phyloP scores from a whole-genome alignment of 768 basidiomycete genomes.

The Trametes cubensis region DNA sequence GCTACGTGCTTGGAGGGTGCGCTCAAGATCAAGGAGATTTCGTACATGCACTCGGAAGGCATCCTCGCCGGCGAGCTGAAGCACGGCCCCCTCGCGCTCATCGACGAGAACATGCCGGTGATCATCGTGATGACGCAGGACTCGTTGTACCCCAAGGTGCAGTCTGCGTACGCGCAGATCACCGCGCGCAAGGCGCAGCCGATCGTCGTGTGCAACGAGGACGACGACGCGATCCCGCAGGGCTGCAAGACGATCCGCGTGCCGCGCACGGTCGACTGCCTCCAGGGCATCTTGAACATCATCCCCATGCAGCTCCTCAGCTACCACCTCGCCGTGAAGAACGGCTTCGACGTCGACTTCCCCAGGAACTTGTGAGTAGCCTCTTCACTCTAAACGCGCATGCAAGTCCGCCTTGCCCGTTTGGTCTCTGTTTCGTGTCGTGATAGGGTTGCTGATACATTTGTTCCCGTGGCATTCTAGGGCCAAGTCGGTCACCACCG shows the following conservation, averaged over 20 bases:
- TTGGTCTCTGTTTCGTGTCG: not conserved
- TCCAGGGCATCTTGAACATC: slow-evolving; percentile 96
- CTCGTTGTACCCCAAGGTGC: slow-evolving; percentile 97
- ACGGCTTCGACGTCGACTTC: slow-evolving; percentile 98
- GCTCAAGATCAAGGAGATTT: slow-evolving; percentile 99
- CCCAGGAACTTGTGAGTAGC: slow-evolving; percentile 85
- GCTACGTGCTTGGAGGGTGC: slow-evolving; percentile 98
- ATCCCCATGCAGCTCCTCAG: slow-evolving; percentile 94
- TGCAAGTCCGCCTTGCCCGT: too few relatives aligned
- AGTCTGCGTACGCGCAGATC: slow-evolving; percentile 94
- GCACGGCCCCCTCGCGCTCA: slow-evolving; percentile 95
- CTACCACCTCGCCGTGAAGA: slow-evolving; percentile 94
- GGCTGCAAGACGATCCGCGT: slow-evolving; percentile 89
- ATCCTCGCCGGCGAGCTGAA: slow-evolving; percentile 99
- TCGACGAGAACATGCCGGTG: slow-evolving; percentile 98
- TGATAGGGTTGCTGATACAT: not conserved
- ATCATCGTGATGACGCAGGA: slow-evolving; percentile 99
- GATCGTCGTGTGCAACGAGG: slow-evolving; percentile 94
- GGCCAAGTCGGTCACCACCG: slow-evolving; percentile 40
- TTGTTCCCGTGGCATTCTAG: slow-evolving; percentile 18
- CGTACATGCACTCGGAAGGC: slow-evolving; percentile 86
- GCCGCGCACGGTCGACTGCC: slow-evolving; percentile 89
- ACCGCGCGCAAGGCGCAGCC: slow-evolving; percentile 96
- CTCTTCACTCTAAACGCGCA: not conserved
- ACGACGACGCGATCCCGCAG: slow-evolving; percentile 75